A percentile compares a stretch with the other conserved stretches of the same genome.
These are phyloP conservation scores for Haematococcus lacustris DNA, from an alignment of 139 green algal genomes.

Conservation along the genomic window DNA sequence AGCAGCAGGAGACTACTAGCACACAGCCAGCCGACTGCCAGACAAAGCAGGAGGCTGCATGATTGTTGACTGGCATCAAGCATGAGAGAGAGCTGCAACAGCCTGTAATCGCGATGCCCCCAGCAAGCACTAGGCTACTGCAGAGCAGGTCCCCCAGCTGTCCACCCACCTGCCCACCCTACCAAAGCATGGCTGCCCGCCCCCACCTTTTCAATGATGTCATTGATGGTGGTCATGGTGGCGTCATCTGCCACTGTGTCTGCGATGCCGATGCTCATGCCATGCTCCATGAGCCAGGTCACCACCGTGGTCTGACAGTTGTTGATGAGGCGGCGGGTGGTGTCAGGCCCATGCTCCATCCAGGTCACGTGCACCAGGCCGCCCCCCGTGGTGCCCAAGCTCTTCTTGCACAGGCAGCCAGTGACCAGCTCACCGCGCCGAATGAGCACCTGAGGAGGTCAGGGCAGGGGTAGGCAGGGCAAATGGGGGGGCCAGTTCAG, in stretches of 20 bases:
- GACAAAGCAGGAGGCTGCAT: no score
- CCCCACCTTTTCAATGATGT: slow-evolving; percentile 74
- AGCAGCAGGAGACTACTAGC: neutral
- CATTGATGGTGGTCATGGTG: slow-evolving; percentile 89
- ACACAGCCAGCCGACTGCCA: neutral
- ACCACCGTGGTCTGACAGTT: slow-evolving; percentile 76
- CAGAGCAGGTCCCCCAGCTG: no score
- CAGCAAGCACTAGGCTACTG: no score
- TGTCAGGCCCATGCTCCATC: slow-evolving; percentile 86
- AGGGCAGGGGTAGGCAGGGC: neutral
- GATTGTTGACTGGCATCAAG: neutral
- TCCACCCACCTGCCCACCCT: no score
- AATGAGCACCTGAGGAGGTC: slow-evolving; percentile 86
- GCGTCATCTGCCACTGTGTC: slow-evolving; percentile 90
- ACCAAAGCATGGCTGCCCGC: neutral
- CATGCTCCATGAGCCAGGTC: slow-evolving; percentile 87
- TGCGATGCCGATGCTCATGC: slow-evolving; percentile 95
- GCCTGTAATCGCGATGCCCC: no score
- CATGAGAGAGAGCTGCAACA: neutral
- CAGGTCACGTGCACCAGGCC: slow-evolving; percentile 92
- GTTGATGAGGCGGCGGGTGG: slow-evolving; percentile 65
- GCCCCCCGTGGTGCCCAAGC: slow-evolving; percentile 73
- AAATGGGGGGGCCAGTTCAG: neutral
- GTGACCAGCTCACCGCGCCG: slow-evolving; percentile 68
- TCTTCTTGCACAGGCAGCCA: slow-evolving; percentile 95